These are phyloP conservation scores for Suillus hirtellus DNA, from an alignment of 768 basidiomycete species.

Conservation along the genomic window DNA sequence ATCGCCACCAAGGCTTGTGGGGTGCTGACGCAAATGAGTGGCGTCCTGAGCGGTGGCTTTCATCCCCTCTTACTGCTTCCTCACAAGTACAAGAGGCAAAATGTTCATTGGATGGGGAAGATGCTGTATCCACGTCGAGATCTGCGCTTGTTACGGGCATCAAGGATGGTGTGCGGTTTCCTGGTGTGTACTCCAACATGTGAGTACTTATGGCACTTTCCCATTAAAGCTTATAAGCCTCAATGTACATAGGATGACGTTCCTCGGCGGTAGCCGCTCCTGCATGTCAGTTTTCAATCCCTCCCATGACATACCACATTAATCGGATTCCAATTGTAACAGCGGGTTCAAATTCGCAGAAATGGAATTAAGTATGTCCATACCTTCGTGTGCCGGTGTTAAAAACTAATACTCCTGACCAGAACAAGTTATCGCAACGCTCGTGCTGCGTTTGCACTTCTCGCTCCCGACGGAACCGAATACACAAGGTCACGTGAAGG, in stretches of 20 bases:
- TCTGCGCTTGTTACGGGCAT: background rate
- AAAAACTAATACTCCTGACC: background rate
- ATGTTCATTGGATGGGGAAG: slow-evolving; percentile 21
- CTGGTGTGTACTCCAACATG: slow-evolving; percentile 5
- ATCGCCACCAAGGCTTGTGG: slow-evolving; percentile 44
- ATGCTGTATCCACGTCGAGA: background rate
- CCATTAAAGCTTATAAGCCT: background rate
- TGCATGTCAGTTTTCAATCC: background rate
- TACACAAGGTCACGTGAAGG: slow-evolving; percentile 18
- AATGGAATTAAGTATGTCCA: slow-evolving; percentile 6
- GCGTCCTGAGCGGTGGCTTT: slow-evolving; percentile 53
- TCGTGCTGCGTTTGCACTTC: slow-evolving; percentile 20
- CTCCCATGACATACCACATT: background rate
- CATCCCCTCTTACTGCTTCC: slow-evolving; percentile 35
- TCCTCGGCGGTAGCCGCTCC: slow-evolving; percentile 4
- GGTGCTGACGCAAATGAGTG: slow-evolving; percentile 47
- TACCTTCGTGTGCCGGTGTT: background rate
- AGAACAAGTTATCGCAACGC: background rate
- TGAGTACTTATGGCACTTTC: background rate
- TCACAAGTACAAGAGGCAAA: slow-evolving; percentile 12
- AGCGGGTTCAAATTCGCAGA: slow-evolving; percentile 3
- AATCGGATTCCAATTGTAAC: background rate
- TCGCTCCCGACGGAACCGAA: slow-evolving; percentile 17
- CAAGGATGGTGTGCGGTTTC: slow-evolving; percentile 22
- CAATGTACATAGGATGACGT: slow-evolving; percentile 1